Evolutionary conservation across 2,329 filamentous ascomycete genomes (phyloP).

Genomic region (Paecilomyces fulvus): DNA sequence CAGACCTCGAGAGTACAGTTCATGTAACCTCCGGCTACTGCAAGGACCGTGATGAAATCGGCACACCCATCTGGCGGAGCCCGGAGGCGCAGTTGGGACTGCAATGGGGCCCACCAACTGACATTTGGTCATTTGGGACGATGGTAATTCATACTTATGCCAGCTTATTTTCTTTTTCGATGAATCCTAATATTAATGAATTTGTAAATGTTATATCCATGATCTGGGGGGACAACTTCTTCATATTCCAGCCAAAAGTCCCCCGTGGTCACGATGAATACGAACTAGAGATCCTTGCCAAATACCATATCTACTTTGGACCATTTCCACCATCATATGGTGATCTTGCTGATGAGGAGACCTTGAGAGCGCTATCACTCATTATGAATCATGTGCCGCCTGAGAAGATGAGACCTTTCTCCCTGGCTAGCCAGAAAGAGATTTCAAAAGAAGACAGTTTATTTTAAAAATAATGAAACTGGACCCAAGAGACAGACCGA

Average conservation of each 20-base stretch:
- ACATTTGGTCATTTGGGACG: constrained; percentile 12
- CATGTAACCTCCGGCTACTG: constrained; percentile 6
- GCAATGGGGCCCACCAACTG: constrained; percentile 10
- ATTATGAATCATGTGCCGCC: too few relatives aligned
- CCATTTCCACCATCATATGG: constrained; percentile 15
- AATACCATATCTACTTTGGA: constrained; percentile 11
- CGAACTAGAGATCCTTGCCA: constrained; percentile 10
- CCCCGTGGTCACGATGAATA: constrained; percentile 12
- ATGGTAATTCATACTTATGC: constrained; percentile 6
- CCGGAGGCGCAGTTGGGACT: constrained; percentile 10
- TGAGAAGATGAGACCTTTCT: too few relatives aligned
- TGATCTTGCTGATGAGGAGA: constrained; percentile 9
- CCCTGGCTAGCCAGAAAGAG: too few relatives aligned
- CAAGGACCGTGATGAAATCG: constrained; percentile 7
- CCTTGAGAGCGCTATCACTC: too few relatives aligned
- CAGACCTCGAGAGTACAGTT: constrained; percentile 11
- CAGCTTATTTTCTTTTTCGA: not conserved
- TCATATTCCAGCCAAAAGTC: constrained; percentile 10
- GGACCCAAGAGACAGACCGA: too few relatives aligned
- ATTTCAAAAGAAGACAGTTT: too few relatives aligned
- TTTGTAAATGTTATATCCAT: constrained; percentile 9
- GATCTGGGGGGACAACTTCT: constrained; percentile 11
- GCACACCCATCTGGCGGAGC: constrained; percentile 11
- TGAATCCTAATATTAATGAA: constrained; percentile 1
- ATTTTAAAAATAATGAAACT: too few relatives aligned